phyloP scores from a whole-genome alignment of 2,329 filamentous ascomycete species.

The Sclerotiophoma versabilis region DNA sequence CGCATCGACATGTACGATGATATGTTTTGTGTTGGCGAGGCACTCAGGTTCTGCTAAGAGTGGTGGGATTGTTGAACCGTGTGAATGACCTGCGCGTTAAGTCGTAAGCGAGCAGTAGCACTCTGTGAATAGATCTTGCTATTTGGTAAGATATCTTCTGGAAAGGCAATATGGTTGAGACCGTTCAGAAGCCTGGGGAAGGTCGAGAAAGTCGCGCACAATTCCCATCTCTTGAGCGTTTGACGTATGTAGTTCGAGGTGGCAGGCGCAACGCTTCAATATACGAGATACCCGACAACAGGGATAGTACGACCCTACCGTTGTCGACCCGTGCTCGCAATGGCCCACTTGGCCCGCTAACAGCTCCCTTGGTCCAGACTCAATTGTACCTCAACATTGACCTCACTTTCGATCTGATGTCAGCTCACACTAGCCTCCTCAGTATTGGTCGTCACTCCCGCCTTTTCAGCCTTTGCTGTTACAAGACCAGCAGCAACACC shows the following conservation, averaged over 20 bases:
- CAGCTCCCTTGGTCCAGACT: slow-evolving; percentile 1
- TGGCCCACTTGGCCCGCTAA: neutral
- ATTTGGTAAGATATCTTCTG: neutral
- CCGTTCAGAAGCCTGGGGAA: no score
- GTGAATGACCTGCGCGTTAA: neutral
- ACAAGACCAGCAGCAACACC: neutral
- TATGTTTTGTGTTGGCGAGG: slow-evolving; percentile 2
- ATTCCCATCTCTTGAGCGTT: neutral
- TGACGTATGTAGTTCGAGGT: slow-evolving; percentile 7
- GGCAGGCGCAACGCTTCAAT: neutral
- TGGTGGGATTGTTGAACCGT: neutral
- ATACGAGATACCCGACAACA: neutral
- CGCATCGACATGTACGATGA: slow-evolving; percentile 4
- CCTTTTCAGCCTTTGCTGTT: neutral
- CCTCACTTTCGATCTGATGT: slow-evolving; percentile 2
- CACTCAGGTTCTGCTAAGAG: neutral
- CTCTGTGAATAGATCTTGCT: neutral
- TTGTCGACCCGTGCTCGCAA: neutral
- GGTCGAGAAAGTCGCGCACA: neutral
- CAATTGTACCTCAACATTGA: no score
- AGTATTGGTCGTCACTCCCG: neutral
- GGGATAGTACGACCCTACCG: slow-evolving; percentile 6
- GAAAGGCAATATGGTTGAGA: neutral
- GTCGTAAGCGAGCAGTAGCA: neutral
- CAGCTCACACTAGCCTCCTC: slow-evolving; percentile 1